Conservation (phyloP, 139 green algal species). For the Chlamydomonas sp. region DNA sequence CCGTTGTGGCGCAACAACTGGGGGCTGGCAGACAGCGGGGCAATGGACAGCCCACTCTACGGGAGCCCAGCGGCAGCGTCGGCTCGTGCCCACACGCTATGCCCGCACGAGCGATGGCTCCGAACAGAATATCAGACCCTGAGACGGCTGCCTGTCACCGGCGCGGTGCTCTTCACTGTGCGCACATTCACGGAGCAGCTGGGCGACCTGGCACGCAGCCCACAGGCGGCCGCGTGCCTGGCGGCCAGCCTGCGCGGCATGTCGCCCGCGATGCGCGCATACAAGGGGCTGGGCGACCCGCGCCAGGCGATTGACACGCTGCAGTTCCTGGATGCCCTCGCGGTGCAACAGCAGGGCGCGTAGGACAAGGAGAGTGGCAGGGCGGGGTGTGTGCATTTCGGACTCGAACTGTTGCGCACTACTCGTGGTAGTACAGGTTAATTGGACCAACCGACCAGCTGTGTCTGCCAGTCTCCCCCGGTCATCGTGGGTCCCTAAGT, state of each 20-base stretch:
- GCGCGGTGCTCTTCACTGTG: conserved; percentile 25
- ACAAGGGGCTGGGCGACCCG: conserved; percentile 8
- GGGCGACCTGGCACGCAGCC: not conserved
- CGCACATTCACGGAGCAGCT: conserved; percentile 20
- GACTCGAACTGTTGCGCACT: too few relatives aligned
- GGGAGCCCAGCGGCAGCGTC: conserved; percentile 2
- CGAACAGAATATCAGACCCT: conserved; percentile 31
- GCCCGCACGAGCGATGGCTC: conserved; percentile 13
- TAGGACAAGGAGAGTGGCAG: too few relatives aligned
- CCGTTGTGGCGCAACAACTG: conserved; percentile 39
- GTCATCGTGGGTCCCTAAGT: too few relatives aligned
- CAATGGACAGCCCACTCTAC: conserved; percentile 20
- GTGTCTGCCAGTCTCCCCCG: too few relatives aligned
- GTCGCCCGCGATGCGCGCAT: conserved; percentile 10
- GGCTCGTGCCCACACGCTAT: not conserved
- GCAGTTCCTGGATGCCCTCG: not conserved
- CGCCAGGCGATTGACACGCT: not conserved
- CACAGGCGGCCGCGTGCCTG: not conserved
- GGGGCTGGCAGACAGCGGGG: conserved; percentile 19
- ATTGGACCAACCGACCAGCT: too few relatives aligned
- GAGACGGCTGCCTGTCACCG: conserved; percentile 11
- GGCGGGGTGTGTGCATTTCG: too few relatives aligned
- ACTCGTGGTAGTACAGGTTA: too few relatives aligned
- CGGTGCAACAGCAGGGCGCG: too few relatives aligned
- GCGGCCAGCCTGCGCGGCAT: conserved; percentile 5